These are phyloP conservation scores for Spathaspora sp. DNA, from an alignment of 805 yeast genomes.

Conservation along the genomic window DNA sequence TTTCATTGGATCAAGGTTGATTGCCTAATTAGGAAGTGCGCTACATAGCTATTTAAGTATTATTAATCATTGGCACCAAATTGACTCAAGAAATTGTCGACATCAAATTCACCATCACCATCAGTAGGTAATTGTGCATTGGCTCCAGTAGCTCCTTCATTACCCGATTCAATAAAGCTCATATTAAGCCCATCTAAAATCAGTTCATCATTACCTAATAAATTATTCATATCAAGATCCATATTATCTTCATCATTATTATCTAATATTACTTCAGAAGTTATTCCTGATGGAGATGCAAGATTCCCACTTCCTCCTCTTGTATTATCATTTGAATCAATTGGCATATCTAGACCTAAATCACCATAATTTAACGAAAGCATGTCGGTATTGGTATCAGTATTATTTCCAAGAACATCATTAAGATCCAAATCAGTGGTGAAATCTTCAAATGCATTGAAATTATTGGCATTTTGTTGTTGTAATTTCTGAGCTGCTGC, in stretches of 20 bases:
- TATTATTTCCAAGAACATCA: slow-evolving; percentile 1
- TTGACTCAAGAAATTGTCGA: slow-evolving; percentile 41
- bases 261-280: slow-evolving; percentile 8
- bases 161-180: slow-evolving; percentile 34
- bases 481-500: slow-evolving; percentile 7
- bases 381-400: neutral
- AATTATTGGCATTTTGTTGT: slow-evolving; percentile 6
- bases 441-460: slow-evolving; percentile 13
- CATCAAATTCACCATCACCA: slow-evolving; percentile 45
- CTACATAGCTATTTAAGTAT: neutral
- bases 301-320: neutral
- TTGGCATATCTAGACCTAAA: slow-evolving; percentile 3
- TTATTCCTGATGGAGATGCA: neutral
- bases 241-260: slow-evolving; percentile 8
- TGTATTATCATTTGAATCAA: neutral
- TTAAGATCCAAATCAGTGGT: slow-evolving; percentile 13
- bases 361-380: slow-evolving; percentile 2
- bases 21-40: slow-evolving; percentile 23
- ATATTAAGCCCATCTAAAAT: slow-evolving; percentile 41
- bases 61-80: slow-evolving; percentile 32
- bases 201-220: slow-evolving; percentile 37
- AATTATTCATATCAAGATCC: slow-evolving; percentile 24
- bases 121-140: slow-evolving; percentile 21
- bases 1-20: slow-evolving; percentile 33
- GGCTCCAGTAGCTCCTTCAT: slow-evolving; percentile 15